Conservation (phyloP, 2,329 filamentous ascomycete species). For the Verticillium klebahnii region DNA sequence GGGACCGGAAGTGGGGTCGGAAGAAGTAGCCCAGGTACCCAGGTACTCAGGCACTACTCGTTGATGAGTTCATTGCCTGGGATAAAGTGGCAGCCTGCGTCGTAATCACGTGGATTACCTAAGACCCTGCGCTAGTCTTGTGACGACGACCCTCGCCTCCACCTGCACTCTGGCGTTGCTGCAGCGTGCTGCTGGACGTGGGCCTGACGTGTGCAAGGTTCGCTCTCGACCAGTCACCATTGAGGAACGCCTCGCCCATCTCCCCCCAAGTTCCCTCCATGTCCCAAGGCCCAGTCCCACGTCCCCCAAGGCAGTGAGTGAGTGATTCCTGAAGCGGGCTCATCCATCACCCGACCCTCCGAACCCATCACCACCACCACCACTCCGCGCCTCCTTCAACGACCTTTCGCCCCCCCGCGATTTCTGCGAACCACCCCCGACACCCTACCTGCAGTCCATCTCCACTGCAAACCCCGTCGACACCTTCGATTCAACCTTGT, state of each 20-base stretch:
- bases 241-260: not conserved
- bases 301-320: constrained; percentile 12
- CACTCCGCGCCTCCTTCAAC: constrained; percentile 1
- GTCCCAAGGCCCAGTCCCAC: constrained; percentile 3
- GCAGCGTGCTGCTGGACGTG: not conserved
- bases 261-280: not conserved
- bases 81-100: constrained; percentile 1
- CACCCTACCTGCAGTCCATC: not conserved
- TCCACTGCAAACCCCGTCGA: not conserved
- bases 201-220: not conserved
- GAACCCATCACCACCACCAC: constrained; percentile 6
- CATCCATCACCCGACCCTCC: constrained; percentile 2
- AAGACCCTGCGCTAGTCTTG: constrained; percentile 1
- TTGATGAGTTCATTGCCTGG: no score
- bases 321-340: constrained; percentile 12
- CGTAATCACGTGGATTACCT: constrained; percentile 3
- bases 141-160: not conserved
- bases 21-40: no score
- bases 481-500: constrained; percentile 6
- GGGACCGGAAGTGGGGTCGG: not conserved
- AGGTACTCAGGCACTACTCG: no score
- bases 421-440: not conserved
- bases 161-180: not conserved
- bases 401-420: not conserved
- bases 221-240: not conserved